Conservation (phyloP, 495 filamentous ascomycete species). For the Lichenothelia convexa region DNA sequence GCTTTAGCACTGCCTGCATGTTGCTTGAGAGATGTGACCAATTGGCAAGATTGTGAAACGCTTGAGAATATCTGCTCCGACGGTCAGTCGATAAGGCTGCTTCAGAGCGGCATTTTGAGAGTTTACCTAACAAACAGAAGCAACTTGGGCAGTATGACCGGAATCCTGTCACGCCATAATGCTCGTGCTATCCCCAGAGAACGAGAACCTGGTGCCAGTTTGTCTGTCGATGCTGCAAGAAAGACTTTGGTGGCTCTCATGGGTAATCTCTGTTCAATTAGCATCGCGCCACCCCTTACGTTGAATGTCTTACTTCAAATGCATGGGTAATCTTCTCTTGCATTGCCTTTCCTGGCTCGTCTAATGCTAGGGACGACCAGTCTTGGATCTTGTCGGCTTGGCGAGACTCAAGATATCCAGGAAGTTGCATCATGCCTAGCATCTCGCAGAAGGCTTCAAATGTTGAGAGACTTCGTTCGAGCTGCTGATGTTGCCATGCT, state of each 20-base stretch:
- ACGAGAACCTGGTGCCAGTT: conserved; percentile 48
- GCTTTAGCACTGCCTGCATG: conserved; percentile 55
- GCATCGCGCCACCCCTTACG: neutral
- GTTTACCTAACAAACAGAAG: conserved; percentile 64
- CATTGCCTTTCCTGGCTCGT: conserved; percentile 58
- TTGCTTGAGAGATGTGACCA: conserved; percentile 68
- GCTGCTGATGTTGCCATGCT: conserved; percentile 56
- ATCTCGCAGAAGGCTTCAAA: conserved; percentile 66
- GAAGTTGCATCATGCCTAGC: conserved; percentile 59
- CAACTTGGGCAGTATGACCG: conserved; percentile 66
- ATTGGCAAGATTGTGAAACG: conserved; percentile 74
- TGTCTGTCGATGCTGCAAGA: conserved; percentile 76
- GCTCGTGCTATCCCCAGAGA: conserved; percentile 50
- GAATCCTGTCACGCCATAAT: conserved; percentile 71
- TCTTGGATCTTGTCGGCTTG: conserved; percentile 61
- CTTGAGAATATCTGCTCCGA: conserved; percentile 60
- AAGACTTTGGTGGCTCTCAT: conserved; percentile 77
- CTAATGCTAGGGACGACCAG: conserved; percentile 61
- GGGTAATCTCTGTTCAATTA: conserved; percentile 40
- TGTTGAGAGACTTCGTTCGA: conserved; percentile 50
- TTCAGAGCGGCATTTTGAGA: neutral
- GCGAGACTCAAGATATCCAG: conserved; percentile 55
- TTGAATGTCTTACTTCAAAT: conserved; percentile 36
- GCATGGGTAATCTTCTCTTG: conserved; percentile 59
- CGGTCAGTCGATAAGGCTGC: conserved; percentile 6